These are phyloP conservation scores for Xylaria sp. DNA, from an alignment of 495 filamentous ascomycete genomes.

Conservation along the genomic window DNA sequence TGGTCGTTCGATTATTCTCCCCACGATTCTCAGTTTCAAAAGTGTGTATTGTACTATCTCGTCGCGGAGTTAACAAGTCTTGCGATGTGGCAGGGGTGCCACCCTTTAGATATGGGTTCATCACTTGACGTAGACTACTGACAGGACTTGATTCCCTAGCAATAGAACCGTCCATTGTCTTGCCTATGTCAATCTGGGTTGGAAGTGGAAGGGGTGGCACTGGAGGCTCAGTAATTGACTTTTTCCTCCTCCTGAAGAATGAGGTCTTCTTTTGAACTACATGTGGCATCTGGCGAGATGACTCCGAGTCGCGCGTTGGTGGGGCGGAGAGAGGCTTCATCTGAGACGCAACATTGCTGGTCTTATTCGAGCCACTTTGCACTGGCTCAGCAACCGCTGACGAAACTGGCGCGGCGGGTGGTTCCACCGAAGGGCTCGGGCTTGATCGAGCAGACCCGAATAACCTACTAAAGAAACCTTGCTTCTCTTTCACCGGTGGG, in stretches of 20 bases:
- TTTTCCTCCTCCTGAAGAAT: constrained; percentile 94
- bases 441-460: constrained; percentile 68
- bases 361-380: constrained; percentile 25
- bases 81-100: constrained; percentile 26
- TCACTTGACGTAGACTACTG: constrained; percentile 85
- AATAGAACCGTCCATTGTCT: constrained; percentile 39
- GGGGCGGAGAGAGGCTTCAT: constrained; percentile 52
- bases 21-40: constrained; percentile 33
- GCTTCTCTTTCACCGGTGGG: constrained; percentile 67
- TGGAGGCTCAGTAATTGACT: constrained; percentile 68
- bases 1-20: constrained; percentile 41
- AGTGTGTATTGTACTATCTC: constrained; percentile 32
- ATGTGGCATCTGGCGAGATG: constrained; percentile 50
- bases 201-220: constrained; percentile 43
- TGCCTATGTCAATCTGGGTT: constrained; percentile 39
- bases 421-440: constrained; percentile 20
- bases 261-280: constrained; percentile 87
- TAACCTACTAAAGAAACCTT: constrained; percentile 90
- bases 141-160: constrained; percentile 68
- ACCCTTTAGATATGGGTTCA: constrained; percentile 80
- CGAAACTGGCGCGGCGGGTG: constrained; percentile 29
- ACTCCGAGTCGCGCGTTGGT: constrained; percentile 52
- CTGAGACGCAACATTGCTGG: constrained; percentile 38
- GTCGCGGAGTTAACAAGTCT: constrained; percentile 26
- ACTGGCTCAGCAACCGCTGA: constrained; percentile 28